These are phyloP conservation scores for Venustampulla echinocandica DNA, from an alignment of 495 filamentous ascomycete species.

Conservation along the genomic window DNA sequence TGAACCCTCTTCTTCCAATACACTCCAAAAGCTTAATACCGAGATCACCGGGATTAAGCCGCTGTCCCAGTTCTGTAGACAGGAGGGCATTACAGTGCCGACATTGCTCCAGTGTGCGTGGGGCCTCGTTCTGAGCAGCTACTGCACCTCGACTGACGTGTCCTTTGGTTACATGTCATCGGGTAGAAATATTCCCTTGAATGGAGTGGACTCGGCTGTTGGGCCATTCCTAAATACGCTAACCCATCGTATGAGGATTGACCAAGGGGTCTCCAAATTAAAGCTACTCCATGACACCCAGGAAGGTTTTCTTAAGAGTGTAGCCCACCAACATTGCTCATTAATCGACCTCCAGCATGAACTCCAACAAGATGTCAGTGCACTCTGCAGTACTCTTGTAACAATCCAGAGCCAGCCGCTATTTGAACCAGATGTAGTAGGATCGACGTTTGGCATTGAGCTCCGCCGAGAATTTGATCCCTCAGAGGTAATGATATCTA, in stretches of 20 bases:
- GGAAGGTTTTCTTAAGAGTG: too few species aligned
- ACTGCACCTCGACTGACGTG: background rate
- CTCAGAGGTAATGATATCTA: too few species aligned
- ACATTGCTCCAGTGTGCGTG: background rate
- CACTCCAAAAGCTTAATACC: background rate
- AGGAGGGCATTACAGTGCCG: background rate
- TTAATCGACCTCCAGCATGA: too few species aligned
- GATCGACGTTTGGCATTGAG: too few species aligned
- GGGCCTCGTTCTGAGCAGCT: background rate
- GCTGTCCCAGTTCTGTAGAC: background rate
- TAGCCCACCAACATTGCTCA: too few species aligned
- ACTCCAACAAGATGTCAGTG: too few species aligned
- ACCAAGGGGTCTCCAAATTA: too few species aligned
- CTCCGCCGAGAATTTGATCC: too few species aligned
- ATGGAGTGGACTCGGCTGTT: background rate
- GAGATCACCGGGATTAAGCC: background rate
- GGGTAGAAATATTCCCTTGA: background rate
- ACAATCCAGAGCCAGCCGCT: too few species aligned
- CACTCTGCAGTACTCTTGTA: too few species aligned
- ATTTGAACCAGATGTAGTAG: too few species aligned
- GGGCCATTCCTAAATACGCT: background rate
- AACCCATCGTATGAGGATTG: background rate
- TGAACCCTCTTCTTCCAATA: background rate
- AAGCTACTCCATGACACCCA: too few species aligned
- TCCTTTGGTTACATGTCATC: background rate